Evolutionary conservation across 345 rosid species (phyloP), one percentile per base, ranked within the genome.

Genomic region (Corchorus olitorius): DNA sequence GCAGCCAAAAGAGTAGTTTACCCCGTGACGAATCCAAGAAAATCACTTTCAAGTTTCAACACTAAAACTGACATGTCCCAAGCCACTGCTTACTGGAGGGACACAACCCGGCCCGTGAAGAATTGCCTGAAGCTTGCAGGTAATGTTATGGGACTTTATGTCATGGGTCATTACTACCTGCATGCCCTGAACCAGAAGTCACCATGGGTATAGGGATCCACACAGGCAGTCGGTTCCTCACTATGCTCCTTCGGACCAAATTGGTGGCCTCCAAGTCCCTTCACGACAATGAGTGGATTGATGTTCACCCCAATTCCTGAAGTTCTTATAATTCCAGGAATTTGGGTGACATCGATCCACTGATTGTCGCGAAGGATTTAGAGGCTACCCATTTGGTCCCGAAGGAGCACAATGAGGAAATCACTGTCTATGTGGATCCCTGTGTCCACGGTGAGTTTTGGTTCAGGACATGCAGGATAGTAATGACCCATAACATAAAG

Each of bases 201-300:
- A 79, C 87, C 0, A 77, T 79, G 77, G 89, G 89, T 11, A 81
- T 80, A 4, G 80, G 79, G 78, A 83, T 79, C 3, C 91, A 88
- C 73, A 82, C 91, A 7, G 91, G 86, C 19, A 79, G 83, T 19
- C 87, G 80, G 54, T 84, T 86, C 16, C 75, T 88, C 70, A 88
- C 89, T 12, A 79, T 88, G 33, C 72, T 88, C 19, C 83, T 86
- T 34, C 91, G 86, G 56, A 89, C 86, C 46, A 76, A 75, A 56
- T 76, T 82, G 6, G 87, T 90, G 17, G 91, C 88, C 45, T 86
- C 90, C 77, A 90, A 89, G 69, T 64, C 85, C 74, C 66, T 91
- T 53, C 83, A 86, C 56, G 80, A 88, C 55, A 81, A 86, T 19
- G 86, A 74, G 60, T 88, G 91, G 89, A 78, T 89, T 41, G 84